Evolutionary conservation across 2,329 filamentous ascomycete species (phyloP), one percentile per base, ranked within the genome.

Genomic region (Aspergillus puulaauensis): DNA sequence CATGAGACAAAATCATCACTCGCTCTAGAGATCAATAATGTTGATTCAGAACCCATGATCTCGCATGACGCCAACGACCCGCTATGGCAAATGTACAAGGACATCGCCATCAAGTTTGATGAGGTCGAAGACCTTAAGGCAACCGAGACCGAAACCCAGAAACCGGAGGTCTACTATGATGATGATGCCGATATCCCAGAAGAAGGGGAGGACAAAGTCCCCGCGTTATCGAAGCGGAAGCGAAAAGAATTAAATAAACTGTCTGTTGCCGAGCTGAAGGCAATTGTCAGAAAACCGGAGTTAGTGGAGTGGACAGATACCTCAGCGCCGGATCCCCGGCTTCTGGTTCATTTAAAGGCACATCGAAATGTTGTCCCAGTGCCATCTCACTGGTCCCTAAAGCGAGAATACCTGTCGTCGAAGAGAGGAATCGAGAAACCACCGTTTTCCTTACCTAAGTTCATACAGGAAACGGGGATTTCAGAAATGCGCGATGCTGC

Each of bases 301-400:
- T 86, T 96, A 9, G 93, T 99, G 6, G 95, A 99, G 70, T 98
- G 95, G 95, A 95, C 96, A 54, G 95, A 99, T 72, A 90, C 91
- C 12, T 96, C 91, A 15, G 93, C 95, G 0, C 86, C 90, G 24
- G 93, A 99, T 72, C 95, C 95, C 14, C 86, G 89, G 56, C 80
- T 98, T 44, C 84, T 99, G 11, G 91, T 98, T 24, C 90, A 96
- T 70, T 93, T 99, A 80, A 99, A 98, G 76, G 89, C 91, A 3
- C 90, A 96, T 72, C 87, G 93, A 65, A 99, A 99, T 71, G 90
- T 97, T 24, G 93, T 99, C 1, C 95, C 95, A 1, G 95, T 99
- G 1, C 95, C 95, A 2, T 82, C 83, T 4, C 95, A 99, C 73
- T 99, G 95, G 95, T 92, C 91, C 0, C 80, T 99, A 56, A 99